Conservation (phyloP, 805 yeast species). For the Nakazawaea holstii region DNA sequence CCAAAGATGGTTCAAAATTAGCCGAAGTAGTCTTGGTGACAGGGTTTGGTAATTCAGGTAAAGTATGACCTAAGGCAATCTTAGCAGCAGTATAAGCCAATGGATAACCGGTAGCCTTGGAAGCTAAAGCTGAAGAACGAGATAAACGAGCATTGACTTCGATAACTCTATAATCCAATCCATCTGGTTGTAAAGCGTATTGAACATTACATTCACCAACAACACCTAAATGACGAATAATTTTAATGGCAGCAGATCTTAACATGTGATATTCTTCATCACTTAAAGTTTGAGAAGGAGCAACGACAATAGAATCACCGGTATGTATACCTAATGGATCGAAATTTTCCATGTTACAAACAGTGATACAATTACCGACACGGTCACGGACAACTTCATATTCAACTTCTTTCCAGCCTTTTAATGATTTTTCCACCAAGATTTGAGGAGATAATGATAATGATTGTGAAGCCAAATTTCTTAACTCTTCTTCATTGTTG, state of each 20-base stretch:
- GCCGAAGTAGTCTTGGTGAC: slow-evolving; percentile 96
- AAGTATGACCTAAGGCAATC: slow-evolving; percentile 89
- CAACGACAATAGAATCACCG: slow-evolving; percentile 98
- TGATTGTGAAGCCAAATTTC: slow-evolving; percentile 84
- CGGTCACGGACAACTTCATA: slow-evolving; percentile 97
- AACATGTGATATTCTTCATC: slow-evolving; percentile 98
- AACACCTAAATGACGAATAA: slow-evolving; percentile 95
- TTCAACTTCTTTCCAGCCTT: slow-evolving; percentile 99
- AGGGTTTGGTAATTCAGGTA: slow-evolving; percentile 93
- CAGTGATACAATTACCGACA: slow-evolving; percentile 95
- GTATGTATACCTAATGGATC: slow-evolving; percentile 98
- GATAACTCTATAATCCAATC: slow-evolving; percentile 91
- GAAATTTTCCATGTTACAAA: slow-evolving; percentile 98
- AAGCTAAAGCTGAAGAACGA: slow-evolving; percentile 95
- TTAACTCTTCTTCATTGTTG: slow-evolving; percentile 71
- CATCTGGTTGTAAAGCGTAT: slow-evolving; percentile 93
- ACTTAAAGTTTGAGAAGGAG: slow-evolving; percentile 95
- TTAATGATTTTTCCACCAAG: slow-evolving; percentile 90
- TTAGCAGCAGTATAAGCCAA: slow-evolving; percentile 98
- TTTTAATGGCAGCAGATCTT: slow-evolving; percentile 94
- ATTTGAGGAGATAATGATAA: slow-evolving; percentile 91
- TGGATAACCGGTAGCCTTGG: slow-evolving; percentile 98
- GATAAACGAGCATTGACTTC: slow-evolving; percentile 97
- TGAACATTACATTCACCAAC: slow-evolving; percentile 99
- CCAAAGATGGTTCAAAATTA: slow-evolving; percentile 94